Conservation (phyloP, 176 grass and related monocot genomes). For the Paspalum notatum region DNA sequence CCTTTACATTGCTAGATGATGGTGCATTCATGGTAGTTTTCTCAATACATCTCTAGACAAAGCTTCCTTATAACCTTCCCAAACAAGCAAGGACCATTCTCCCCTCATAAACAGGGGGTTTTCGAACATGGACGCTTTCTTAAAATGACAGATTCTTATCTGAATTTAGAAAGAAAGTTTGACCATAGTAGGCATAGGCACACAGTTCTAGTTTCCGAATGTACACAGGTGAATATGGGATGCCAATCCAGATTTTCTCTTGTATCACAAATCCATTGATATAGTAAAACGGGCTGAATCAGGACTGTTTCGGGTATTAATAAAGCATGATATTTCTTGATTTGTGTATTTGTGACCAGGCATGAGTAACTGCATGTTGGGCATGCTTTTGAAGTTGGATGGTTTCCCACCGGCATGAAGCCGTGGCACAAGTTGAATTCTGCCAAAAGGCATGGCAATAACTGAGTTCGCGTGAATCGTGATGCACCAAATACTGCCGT, state of each 20-base stretch:
- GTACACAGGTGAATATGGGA: neutral
- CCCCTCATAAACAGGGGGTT: neutral
- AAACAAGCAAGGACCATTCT: neutral
- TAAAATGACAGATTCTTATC: conserved; percentile 19
- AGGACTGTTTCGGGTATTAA: neutral
- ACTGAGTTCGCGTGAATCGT: conserved; percentile 3
- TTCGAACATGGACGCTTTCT: neutral
- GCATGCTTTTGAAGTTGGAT: neutral
- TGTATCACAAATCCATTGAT: neutral
- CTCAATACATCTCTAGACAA: neutral
- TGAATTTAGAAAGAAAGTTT: conserved; percentile 19
- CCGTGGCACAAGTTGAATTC: neutral
- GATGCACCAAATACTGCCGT: conserved; percentile 10
- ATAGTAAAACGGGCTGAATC: neutral
- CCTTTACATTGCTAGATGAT: neutral
- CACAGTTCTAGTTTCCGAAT: neutral
- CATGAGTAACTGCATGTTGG: neutral
- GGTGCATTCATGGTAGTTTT: neutral
- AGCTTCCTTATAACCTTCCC: neutral
- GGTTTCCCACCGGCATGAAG: neutral
- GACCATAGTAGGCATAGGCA: no score
- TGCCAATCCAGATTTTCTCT: neutral
- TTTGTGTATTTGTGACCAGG: neutral
- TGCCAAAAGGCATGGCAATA: neutral
- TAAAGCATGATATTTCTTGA: neutral